Evolutionary conservation across 2,329 filamentous ascomycete genomes (phyloP), one percentile per base, ranked within the genome.

Genomic region (Raffaelea albimanens): DNA sequence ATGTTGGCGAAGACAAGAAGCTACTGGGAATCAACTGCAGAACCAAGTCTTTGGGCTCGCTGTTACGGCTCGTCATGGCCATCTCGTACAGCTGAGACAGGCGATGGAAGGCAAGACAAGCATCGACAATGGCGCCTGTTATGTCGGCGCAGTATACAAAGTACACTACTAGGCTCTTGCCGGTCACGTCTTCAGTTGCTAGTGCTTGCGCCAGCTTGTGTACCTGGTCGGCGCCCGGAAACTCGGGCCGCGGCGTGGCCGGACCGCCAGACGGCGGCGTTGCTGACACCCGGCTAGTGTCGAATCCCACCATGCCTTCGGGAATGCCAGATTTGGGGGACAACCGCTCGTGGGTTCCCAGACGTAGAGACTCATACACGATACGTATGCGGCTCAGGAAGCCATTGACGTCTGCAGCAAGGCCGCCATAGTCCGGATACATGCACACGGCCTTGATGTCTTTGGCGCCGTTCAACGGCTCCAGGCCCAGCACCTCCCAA

Each of bases 401-500:
- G 1, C 69, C 71, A 14, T 72, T 67, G 5, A 81, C 75, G 43
- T 78, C 76, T 40, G 80, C 75, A 34, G 68, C 63, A 56, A 91
- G 67, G 2, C 83, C 80, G 23, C 76, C 75, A 56, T 78, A 77
- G 44, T 75, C 69, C 0, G 87, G 86, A 53, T 83, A 85, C 2
- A 93, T 68, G 58, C 84, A 87, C 43, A 87, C 75, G 0, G 81
- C 76, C 33, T 75, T 72, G 25, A 93, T 67, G 51, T 91, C 78
- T 61, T 94, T 94, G 8, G 70, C 59, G 0, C 85, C 84, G 50
- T 78, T 78, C 9, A 78, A 78, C 3, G 87, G 87, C 2, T 79
- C 79, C 2, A 95, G 71, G 0, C 86, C 85, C 18, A 94, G 67
- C 42, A 82, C 81, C 59, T 93, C 87, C 88, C 87, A 94, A 58